These are phyloP conservation scores for Knoxia roxburghii DNA, from an alignment of 257 asterid genomes.

Conservation along the genomic window DNA sequence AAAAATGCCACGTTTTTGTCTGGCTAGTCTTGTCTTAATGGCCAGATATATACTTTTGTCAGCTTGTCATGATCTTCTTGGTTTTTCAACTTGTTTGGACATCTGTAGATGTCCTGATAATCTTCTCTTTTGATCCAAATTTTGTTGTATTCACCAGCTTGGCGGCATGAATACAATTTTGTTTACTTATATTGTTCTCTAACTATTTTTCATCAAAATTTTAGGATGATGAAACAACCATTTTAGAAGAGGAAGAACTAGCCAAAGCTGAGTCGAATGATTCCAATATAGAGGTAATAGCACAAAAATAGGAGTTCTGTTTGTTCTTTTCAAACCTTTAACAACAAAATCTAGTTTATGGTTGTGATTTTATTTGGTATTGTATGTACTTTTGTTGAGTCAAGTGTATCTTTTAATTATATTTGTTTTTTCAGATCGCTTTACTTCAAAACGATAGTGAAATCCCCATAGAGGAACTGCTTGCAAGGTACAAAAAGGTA, in stretches of 20 bases:
- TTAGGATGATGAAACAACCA: constrained; percentile 95
- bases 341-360: too few relatives aligned
- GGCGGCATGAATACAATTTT: background rate
- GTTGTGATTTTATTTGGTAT: background rate
- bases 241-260: constrained; percentile 83
- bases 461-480: constrained; percentile 78
- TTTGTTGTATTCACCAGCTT: background rate
- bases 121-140: background rate
- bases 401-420: background rate
- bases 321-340: background rate
- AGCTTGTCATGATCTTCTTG: background rate
- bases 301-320: background rate
- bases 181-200: background rate
- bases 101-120: background rate
- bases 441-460: constrained; percentile 90
- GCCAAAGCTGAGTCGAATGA: constrained; percentile 58
- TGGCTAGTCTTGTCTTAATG: background rate
- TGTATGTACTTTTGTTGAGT: background rate
- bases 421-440: constrained; percentile 50
- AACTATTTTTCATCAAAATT: constrained; percentile 16
- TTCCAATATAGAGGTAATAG: constrained; percentile 57
- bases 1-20: background rate
- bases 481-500: constrained; percentile 95
- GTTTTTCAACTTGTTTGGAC: background rate
- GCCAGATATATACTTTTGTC: too few relatives aligned